Conservation (phyloP, 2,329 filamentous ascomycete species). For the Teratosphaeriaceae sp. region DNA sequence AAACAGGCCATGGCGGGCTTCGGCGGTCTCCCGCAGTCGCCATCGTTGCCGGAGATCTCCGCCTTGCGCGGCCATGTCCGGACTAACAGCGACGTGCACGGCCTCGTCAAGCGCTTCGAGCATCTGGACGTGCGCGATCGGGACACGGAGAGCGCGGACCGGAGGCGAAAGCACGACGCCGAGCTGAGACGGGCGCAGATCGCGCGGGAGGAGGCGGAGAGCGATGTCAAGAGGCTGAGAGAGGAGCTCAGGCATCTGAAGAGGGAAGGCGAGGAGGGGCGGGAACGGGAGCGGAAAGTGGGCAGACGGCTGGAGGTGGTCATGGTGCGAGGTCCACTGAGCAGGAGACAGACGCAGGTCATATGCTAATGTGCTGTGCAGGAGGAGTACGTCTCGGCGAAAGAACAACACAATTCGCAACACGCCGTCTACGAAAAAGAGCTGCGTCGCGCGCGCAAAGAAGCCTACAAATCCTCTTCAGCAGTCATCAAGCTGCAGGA, state of each 20-base stretch:
- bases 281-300: slow-evolving; percentile 58
- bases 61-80: slow-evolving; percentile 35
- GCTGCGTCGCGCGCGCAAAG: slow-evolving; percentile 61
- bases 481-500: slow-evolving; percentile 64
- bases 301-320: slow-evolving; percentile 61
- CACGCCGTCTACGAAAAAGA: slow-evolving; percentile 62
- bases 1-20: slow-evolving; percentile 11
- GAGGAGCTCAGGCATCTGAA: slow-evolving; percentile 54
- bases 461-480: slow-evolving; percentile 69
- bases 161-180: slow-evolving; percentile 37
- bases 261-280: slow-evolving; percentile 57
- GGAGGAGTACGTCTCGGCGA: slow-evolving; percentile 64
- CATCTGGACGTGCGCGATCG: slow-evolving; percentile 51
- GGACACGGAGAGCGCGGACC: slow-evolving; percentile 33
- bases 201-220: slow-evolving; percentile 59
- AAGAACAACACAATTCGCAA: slow-evolving; percentile 47
- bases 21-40: slow-evolving; percentile 23
- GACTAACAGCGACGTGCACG: slow-evolving; percentile 54
- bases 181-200: slow-evolving; percentile 39
- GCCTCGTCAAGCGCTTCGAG: slow-evolving; percentile 65
- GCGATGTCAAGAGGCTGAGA: slow-evolving; percentile 56
- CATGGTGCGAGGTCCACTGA: slow-evolving; percentile 50
- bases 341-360: slow-evolving; percentile 8
- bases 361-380: slow-evolving; percentile 28
- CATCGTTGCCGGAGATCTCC: slow-evolving; percentile 27